Percentiles rank a stretch among this genome's conserved stretches.
Conservation (phyloP, 2,329 filamentous ascomycete species). For the Helotiales sp. region DNA sequence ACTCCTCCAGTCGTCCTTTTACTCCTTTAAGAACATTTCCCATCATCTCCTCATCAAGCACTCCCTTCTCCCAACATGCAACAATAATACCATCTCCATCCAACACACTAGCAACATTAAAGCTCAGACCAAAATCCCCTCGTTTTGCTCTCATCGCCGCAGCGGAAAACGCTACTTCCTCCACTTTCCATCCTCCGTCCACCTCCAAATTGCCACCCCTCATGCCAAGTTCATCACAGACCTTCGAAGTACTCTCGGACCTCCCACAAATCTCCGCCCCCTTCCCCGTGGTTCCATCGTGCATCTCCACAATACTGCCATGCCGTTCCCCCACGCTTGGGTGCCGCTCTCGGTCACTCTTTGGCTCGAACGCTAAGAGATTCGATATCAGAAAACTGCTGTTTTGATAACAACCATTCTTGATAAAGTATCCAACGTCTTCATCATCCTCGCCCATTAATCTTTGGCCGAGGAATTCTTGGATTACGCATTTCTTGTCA, state of each 20-base stretch:
- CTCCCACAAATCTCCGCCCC: no score
- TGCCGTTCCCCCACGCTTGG: no score
- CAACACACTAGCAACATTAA: conserved; percentile 14
- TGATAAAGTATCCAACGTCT: conserved; percentile 13
- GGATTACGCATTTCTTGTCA: conserved; percentile 6
- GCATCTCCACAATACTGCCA: neutral
- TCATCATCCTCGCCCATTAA: conserved; percentile 21
- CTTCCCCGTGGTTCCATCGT: neutral
- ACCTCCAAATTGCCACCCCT: no score
- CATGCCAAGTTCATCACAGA: no score
- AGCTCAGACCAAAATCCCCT: conserved; percentile 13
- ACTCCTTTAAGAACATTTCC: conserved; percentile 8
- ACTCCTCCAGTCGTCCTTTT: conserved; percentile 2
- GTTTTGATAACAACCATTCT: conserved; percentile 12
- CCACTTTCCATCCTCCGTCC: conserved; percentile 17
- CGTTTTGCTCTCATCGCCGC: conserved; percentile 13
- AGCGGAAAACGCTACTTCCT: conserved; percentile 15
- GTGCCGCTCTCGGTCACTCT: neutral
- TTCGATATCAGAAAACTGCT: conserved; percentile 20
- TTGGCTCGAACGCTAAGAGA: conserved; percentile 16
- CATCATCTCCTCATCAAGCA: conserved; percentile 18
- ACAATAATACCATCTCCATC: conserved; percentile 17
- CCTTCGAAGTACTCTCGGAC: no score
- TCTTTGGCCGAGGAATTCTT: conserved; percentile 8
- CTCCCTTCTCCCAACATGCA: conserved; percentile 17